Base-by-base conservation (phyloP, 2,329 filamentous ascomycete genomes). In the Aspergillus costaricaensis region DNA sequence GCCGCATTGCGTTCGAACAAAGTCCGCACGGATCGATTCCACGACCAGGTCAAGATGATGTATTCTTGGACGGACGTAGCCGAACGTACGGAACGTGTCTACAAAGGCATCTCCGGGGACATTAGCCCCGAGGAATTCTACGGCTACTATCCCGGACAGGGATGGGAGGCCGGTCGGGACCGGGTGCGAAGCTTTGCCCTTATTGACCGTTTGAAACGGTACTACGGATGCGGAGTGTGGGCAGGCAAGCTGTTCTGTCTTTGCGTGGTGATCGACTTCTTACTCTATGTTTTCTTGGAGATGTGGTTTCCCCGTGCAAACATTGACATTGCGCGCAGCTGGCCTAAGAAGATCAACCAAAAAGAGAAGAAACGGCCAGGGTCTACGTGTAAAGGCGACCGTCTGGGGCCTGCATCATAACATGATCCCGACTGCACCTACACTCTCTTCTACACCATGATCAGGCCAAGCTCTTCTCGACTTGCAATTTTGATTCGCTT, bases 51-150 rank as follows among this genome's bases (percentile, higher is more conserved):
- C 64, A 92, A 94, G 76, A 91, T 91, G 80, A 98, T 98, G 95
- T 99, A 99, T 79, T 96, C 92, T 1, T 99, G 95, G 95, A 91
- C 91, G 27, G 94, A 99, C 74, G 94, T 99, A 27, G 95, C 95
- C 14, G 86, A 90, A 68, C 90, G 95, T 58, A 98, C 95, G 0
- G 95, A 99, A 78, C 86, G 94, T 30, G 95, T 99, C 0, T 99
- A 99, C 76, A 88, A 96, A 73, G 91, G 95, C 51, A 96, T 99
- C 67, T 91, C 88, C 2, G 93, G 92, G 7, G 88, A 87, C n/a
- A 88, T 96, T 56, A 88, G 86, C 65, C 91, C 96, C 68, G 88
- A 90, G 57, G 91, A 96, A 61, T 96, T 96, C 70, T 96, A 96
- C 72, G 91, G 91, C 15, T 89, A 91, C 71, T 88, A 91, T 58